Base-by-base conservation (phyloP, 2,329 filamentous ascomycete species). In the Gremmenia infestans region DNA sequence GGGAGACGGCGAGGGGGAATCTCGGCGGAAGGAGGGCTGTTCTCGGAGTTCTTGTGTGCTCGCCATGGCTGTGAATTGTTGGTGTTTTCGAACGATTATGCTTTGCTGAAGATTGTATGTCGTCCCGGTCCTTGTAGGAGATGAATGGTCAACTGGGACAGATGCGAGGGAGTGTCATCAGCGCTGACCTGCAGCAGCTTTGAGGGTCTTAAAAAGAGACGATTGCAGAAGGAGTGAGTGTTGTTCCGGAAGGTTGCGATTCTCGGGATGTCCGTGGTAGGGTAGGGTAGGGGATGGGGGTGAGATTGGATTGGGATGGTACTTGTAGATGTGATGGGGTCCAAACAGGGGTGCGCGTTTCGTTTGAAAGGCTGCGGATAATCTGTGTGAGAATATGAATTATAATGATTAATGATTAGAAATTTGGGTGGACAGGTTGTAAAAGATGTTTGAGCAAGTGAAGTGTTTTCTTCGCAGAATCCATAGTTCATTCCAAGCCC, bases 1-100 rank as follows among this genome's bases (percentile, higher is more conserved):
- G 17, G 77, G 73, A 65, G 84, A 83, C 39, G 84, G 83, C 50
- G 85, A 82, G n/a, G 87, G 86, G 37, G 86, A 88, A 57, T 65
- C 60, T 56, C 64, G 58, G 17, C 61, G 60, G 54, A 69, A 63
- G 12, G 66, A 65, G 17, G 66, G 66, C 46, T 66, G 64, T 12
- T 62, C 59, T 50, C 58, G 59, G 32, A 58, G 55, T 51, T 64
- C 63, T 56, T 62, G 60, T 50, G 68, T 58, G 52, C 69, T 62
- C 61, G 73, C 72, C 78, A 81, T 81, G 63, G 55, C 70, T 60
- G 58, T 53, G 48, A 46, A 19, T 36, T 49, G 45, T 37, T 55
- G 37, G 48, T 52, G 53, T 57, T 62, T 58, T 51, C 45, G 43
- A 56, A 47, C 50, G 25, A 56, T 57, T 58, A 56, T 58, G 53